phyloP scores from a whole-genome alignment of 2,329 filamentous ascomycete species.

The Uncinocarpus reesii region DNA sequence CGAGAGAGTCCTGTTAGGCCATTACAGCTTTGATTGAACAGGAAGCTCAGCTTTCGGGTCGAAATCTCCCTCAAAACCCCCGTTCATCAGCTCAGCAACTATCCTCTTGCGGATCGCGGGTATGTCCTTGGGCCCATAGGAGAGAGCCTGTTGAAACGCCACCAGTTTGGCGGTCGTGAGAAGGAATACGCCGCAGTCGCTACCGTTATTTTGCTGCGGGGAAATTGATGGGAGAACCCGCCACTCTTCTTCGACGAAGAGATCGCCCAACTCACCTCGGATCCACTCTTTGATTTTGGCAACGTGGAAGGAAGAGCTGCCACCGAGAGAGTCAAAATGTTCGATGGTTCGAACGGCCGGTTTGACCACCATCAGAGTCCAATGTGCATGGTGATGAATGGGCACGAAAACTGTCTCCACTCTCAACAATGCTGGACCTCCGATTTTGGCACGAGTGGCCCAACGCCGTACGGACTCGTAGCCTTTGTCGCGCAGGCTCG shows the following conservation, averaged over 20 bases:
- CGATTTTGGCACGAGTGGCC: conserved; percentile 40
- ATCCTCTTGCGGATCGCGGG: conserved; percentile 36
- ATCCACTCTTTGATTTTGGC: conserved; percentile 35
- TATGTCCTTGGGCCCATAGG: conserved; percentile 34
- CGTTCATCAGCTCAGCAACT: conserved; percentile 39
- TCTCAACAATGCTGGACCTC: conserved; percentile 34
- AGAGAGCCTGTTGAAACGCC: conserved; percentile 34
- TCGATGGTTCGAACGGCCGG: conserved; percentile 37
- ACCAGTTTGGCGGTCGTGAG: conserved; percentile 41
- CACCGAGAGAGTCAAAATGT: conserved; percentile 40
- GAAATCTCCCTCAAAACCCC: conserved; percentile 37
- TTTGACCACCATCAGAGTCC: conserved; percentile 41
- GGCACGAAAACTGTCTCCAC: conserved; percentile 41
- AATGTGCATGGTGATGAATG: conserved; percentile 38
- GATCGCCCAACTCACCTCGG: conserved; percentile 31
- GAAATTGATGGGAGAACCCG: conserved; percentile 30
- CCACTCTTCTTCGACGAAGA: conserved; percentile 38
- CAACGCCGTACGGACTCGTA: conserved; percentile 34
- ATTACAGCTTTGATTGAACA: conserved; percentile 16
- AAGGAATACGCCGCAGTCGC: conserved; percentile 43
- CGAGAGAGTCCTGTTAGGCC: conserved; percentile 5
- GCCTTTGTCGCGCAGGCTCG: conserved; percentile 34
- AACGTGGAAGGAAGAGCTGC: conserved; percentile 26
- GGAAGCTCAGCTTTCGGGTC: conserved; percentile 18
- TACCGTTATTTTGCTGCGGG: conserved; percentile 39